Percentiles rank a stretch among this genome's conserved stretches.
These are phyloP conservation scores for Corymbia citriodora DNA, from an alignment of 441 rosid species.

Conservation along the genomic window DNA sequence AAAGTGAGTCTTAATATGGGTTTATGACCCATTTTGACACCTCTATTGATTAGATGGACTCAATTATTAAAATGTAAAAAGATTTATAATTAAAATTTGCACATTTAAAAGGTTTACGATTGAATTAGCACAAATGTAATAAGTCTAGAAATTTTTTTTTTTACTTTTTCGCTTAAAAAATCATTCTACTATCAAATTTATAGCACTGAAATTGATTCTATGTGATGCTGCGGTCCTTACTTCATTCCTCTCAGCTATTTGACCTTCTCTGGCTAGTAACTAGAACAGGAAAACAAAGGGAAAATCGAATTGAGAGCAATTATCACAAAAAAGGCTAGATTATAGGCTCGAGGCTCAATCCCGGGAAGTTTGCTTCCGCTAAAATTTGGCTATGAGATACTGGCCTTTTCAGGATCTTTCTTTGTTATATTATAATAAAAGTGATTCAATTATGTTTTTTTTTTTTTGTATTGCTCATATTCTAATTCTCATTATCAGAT, in stretches of 20 bases:
- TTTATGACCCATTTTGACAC: no score
- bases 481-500: no score
- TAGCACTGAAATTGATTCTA: background rate
- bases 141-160: background rate
- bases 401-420: background rate
- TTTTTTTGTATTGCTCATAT: no score
- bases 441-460: background rate
- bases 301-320: background rate
- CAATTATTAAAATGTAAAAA: background rate
- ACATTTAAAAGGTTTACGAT: no score
- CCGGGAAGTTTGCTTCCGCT: background rate
- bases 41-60: no score
- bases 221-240: background rate
- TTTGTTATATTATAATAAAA: background rate
- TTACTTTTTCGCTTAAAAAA: background rate
- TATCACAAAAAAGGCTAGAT: background rate
- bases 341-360: background rate
- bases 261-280: background rate
- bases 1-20: no score
- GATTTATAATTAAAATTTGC: no score
- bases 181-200: background rate
- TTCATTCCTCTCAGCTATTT: background rate
- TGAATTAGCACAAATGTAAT: background rate
- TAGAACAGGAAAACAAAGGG: fast-evolving
- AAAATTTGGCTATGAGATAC: background rate